Conservation (phyloP, 139 green algal genomes). For the Tetratostichococcus sp. region DNA sequence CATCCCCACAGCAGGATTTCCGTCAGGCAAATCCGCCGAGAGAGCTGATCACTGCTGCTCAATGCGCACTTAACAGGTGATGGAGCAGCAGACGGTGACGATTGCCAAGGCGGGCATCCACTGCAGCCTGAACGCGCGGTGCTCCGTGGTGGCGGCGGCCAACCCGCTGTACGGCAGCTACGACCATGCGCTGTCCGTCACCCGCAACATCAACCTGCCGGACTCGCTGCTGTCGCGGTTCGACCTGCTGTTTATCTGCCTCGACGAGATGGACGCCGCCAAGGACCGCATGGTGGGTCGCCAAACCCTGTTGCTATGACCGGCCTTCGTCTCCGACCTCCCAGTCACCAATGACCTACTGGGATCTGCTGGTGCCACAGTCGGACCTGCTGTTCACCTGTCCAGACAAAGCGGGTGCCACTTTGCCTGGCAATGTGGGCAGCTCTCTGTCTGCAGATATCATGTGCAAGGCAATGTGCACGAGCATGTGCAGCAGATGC, state of each 20-base stretch:
- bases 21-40: no score
- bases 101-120: slow-evolving; percentile 99
- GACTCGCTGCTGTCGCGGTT: slow-evolving; percentile 97
- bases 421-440: no score
- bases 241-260: slow-evolving; percentile 96
- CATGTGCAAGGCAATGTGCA: no score
- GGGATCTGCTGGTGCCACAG: slow-evolving; percentile 93
- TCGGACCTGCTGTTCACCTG: slow-evolving; percentile 99
- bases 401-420: slow-evolving; percentile 79
- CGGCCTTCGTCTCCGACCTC: no score
- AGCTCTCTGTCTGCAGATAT: no score
- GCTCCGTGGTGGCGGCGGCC: slow-evolving; percentile 80
- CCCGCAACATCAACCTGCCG: slow-evolving; percentile 92
- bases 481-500: no score
- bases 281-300: slow-evolving; percentile 60
- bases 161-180: slow-evolving; percentile 79
- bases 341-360: slow-evolving; percentile 97
- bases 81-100: slow-evolving; percentile 97
- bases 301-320: slow-evolving; percentile 4
- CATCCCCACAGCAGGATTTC: no score
- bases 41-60: no score
- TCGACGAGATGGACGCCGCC: slow-evolving; percentile 80
- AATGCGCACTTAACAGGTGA: no score
- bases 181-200: slow-evolving; percentile 50
- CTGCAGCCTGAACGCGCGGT: slow-evolving; percentile 92